Conservation (phyloP, 805 yeast species). For the Brettanomyces custersianus region DNA sequence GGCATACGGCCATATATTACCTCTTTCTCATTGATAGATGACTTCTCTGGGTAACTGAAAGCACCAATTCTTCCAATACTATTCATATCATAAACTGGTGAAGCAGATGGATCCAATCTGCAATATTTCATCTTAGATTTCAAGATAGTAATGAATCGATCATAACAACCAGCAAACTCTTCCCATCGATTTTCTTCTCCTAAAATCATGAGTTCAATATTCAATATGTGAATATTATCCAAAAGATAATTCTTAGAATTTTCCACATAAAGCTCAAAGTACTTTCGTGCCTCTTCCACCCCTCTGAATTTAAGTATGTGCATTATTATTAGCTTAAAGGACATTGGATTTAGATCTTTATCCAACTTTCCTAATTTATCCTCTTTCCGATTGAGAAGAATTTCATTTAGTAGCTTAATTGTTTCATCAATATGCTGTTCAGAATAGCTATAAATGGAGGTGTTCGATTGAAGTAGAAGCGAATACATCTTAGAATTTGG, state of each 20-base stretch:
- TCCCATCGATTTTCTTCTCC: conserved; percentile 25
- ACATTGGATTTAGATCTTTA: conserved; percentile 17
- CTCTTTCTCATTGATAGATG: background rate
- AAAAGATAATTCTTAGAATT: conserved; percentile 15
- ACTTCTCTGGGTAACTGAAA: background rate
- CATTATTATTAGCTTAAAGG: conserved; percentile 15
- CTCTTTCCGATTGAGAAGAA: conserved; percentile 13
- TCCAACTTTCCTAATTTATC: conserved; percentile 16
- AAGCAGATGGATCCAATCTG: conserved; percentile 5
- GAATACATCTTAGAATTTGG: conserved; percentile 21
- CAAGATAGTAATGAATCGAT: conserved; percentile 15
- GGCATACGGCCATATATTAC: background rate
- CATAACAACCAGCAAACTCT: conserved; percentile 22
- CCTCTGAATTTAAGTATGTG: conserved; percentile 13
- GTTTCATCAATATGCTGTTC: conserved; percentile 13
- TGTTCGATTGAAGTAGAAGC: conserved; percentile 18
- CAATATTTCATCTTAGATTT: conserved; percentile 11
- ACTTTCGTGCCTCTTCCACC: conserved; percentile 17
- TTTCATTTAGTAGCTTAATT: conserved; percentile 15
- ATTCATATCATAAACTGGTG: background rate
- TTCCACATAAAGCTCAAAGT: conserved; percentile 21
- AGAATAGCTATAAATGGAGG: conserved; percentile 7
- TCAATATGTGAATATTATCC: conserved; percentile 21
- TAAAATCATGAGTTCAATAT: conserved; percentile 19
- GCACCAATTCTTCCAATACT: background rate